A percentile compares a stretch with the other conserved stretches of the same genome.
phyloP scores from a whole-genome alignment of 2,329 filamentous ascomycete species.

The Ascochyta pisi region DNA sequence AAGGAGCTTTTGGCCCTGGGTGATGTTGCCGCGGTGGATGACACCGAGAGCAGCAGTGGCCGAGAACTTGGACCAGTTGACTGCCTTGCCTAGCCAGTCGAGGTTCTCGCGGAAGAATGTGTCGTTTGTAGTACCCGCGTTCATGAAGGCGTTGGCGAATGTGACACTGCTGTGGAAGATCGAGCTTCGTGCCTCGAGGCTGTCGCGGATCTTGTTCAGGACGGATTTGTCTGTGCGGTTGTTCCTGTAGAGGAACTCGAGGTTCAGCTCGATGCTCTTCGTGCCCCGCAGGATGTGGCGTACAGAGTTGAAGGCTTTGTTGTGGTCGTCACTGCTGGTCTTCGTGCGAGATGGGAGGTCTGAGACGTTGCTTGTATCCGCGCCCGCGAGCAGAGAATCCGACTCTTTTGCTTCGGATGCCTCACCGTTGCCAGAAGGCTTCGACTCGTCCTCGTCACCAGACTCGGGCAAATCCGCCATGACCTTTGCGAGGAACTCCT shows the following conservation, averaged over 20 bases:
- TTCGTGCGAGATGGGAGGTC: slow-evolving; percentile 53
- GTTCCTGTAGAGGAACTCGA: slow-evolving; percentile 95
- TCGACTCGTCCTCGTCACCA: slow-evolving; percentile 56
- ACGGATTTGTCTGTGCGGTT: slow-evolving; percentile 92
- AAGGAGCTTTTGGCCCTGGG: slow-evolving; percentile 89
- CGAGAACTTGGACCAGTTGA: slow-evolving; percentile 99
- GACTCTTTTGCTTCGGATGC: slow-evolving; percentile 62
- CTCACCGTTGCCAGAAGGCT: slow-evolving; percentile 48
- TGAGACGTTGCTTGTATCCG: slow-evolving; percentile 61
- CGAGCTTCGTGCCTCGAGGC: slow-evolving; percentile 91
- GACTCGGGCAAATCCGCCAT: slow-evolving; percentile 73
- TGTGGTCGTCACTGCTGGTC: slow-evolving; percentile 57
- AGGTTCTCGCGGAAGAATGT: slow-evolving; percentile 98
- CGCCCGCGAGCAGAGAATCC: slow-evolving; percentile 64
- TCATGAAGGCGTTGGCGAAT: slow-evolving; percentile 99
- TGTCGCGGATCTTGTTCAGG: slow-evolving; percentile 95
- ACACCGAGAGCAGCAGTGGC: slow-evolving; percentile 95
- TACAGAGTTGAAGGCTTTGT: slow-evolving; percentile 63
- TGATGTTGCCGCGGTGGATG: slow-evolving; percentile 93
- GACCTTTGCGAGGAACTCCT: slow-evolving; percentile 93
- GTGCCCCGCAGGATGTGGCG: slow-evolving; percentile 78
- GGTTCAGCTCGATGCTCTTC: slow-evolving; percentile 91
- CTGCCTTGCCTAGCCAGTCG: slow-evolving; percentile 96
- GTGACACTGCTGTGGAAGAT: slow-evolving; percentile 98
- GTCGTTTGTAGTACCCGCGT: slow-evolving; percentile 96